Evolutionary conservation across 768 basidiomycete genomes (phyloP), one percentile per base, ranked within the genome.

Genomic region (Pilatotrama ljubarskyi): DNA sequence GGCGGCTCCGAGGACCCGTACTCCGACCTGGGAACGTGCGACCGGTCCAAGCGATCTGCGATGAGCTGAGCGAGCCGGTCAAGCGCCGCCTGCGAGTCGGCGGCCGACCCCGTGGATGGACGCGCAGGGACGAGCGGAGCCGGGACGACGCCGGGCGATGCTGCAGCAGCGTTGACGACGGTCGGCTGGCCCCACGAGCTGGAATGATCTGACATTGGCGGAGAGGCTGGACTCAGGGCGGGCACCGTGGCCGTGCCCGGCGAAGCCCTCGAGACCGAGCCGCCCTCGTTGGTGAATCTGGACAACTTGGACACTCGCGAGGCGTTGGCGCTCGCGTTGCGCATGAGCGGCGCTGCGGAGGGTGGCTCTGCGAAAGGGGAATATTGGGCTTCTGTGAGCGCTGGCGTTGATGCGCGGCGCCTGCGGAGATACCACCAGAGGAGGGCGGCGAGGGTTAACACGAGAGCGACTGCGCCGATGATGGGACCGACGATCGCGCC

Each of bases 401-500:
- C 50, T 38, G 50, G 35, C 20, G 36, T 9, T 10, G 35, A n/a
- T 20, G 18, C 10, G 17, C 40, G 40, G 2, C 41, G 57, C 22
- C 41, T 13, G 38, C 49, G 57, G 22, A 43, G 32, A 25, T 42
- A 43, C 52, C 51, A 60, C 24, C 32, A 20, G 5, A 37, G 17
- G 2, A 54, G 24, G 17, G 38, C 53, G 1, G 13, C 59, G 20
- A 60, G 14, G 25, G 55, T 25, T 15, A 20, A 38, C n/a, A 68
- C 41, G n/a, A 57, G 24, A 36, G 43, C 50, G 7, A 64, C 49
- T 3, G n/a, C 68, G 26, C 58, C 69, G 22, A 63, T 29, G 20
- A 66, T 48, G 2, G 50, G 38, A 4, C 69, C 65, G 14, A 49
- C 62, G 48, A 70, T 68, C n/a, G 49, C 61, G 18, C 59, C 68